Evolutionary conservation across 2,329 filamentous ascomycete species (phyloP), one percentile per base, ranked within the genome.

Genomic region (Sarocladiaceae sp.): DNA sequence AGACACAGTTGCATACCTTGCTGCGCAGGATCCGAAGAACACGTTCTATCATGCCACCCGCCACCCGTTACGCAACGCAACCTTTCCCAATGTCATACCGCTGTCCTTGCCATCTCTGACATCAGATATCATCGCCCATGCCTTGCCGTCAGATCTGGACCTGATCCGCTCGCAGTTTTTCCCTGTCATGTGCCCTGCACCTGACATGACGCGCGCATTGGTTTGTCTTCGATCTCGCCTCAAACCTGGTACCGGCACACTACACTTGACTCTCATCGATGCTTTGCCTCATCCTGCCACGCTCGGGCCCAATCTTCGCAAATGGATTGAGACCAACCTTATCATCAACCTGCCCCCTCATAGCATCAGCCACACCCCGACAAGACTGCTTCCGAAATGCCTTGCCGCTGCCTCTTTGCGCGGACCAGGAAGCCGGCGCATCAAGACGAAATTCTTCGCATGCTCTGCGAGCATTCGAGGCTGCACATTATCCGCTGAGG

Each of bases 211-310:
- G 0, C 64, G 66, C 2, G 65, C 86, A 1, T 72, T 88, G 15
- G 71, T 11, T n/a, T 31, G 22, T 13, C 44, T 48, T n/a, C 44
- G 44, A 48, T 31, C 44, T 22, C 75, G 78, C 28, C 72, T 88
- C 2, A 69, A 73, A 3, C 72, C 75, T 0, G n/a, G 22, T 7
- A 74, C 76, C 0, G 83, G 84, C 1, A 69, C 72, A 18, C 64
- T 88, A 12, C 76, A 84, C 54, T 65, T 88, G 15, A 77, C 78
- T 0, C 66, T 88, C 17, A 79, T 88, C 56, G 82, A 88, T 53
- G 82, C 85, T 0, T 68, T 78, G 7, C 86, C 86, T 0, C 69
- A 77, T 1, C 67, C 76, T 3, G 66, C 71, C 2, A 82, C 77
- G 0, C 69, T 82, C 22, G 86, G 85, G 0, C 81, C 80, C 0